phyloP scores from a whole-genome alignment of 2,329 filamentous ascomycete species.

The Talaromyces piceae region DNA sequence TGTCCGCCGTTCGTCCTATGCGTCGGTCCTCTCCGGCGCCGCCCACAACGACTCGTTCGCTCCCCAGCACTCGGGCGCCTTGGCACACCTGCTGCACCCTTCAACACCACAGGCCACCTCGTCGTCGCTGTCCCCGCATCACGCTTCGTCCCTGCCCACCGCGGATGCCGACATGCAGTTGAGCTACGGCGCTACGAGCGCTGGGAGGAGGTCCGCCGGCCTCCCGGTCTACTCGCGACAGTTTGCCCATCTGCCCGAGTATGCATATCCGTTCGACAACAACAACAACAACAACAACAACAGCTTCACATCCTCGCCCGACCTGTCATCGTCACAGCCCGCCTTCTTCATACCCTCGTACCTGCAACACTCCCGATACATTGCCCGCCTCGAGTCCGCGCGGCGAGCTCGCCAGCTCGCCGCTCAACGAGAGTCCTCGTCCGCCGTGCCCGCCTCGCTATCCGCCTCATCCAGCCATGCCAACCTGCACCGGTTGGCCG shows the following conservation, averaged over 20 bases:
- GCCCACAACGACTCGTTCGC: background rate
- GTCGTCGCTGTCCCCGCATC: constrained; percentile 10
- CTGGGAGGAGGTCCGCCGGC: constrained; percentile 36
- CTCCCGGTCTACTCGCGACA: constrained; percentile 44
- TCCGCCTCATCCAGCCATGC: constrained; percentile 52
- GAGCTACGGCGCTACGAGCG: constrained; percentile 34
- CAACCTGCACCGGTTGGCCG: constrained; percentile 51
- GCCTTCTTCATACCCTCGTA: constrained; percentile 79
- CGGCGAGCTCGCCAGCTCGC: constrained; percentile 54
- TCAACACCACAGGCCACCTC: constrained; percentile 22
- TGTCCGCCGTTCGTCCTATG: constrained; percentile 52
- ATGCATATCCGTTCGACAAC: constrained; percentile 15
- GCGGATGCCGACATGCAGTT: constrained; percentile 45
- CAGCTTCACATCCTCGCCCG: background rate
- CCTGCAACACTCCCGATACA: constrained; percentile 67
- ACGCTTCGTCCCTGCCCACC: constrained; percentile 13
- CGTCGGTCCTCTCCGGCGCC: constrained; percentile 44
- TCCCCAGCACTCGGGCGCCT: constrained; percentile 35
- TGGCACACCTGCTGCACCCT: constrained; percentile 34
- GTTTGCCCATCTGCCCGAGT: constrained; percentile 31
- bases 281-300: too few species aligned
- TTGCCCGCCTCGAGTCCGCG: constrained; percentile 64
- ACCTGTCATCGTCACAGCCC: constrained; percentile 17
- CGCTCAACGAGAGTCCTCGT: constrained; percentile 47
- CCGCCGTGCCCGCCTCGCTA: constrained; percentile 27